Evolutionary conservation across 2,329 filamentous ascomycete genomes (phyloP).

Genomic region (Fonsecaea monophora): DNA sequence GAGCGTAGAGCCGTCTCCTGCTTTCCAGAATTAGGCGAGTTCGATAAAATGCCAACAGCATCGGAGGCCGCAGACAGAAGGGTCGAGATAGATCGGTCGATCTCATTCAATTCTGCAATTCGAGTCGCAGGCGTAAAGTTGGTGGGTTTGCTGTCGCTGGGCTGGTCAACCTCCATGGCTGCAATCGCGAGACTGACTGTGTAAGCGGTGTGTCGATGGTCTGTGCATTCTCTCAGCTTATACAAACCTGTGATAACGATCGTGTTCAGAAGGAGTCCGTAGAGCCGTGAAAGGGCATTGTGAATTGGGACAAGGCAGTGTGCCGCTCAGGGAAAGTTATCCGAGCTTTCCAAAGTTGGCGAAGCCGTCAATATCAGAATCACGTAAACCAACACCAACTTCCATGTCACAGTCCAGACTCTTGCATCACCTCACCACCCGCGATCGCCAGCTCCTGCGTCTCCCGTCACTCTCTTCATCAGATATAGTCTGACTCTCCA

Average conservation of each 20-base stretch:
- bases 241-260: background rate
- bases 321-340: background rate
- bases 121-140: constrained; percentile 67
- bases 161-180: constrained; percentile 28
- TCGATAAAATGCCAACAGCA: constrained; percentile 69
- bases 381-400: background rate
- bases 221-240: background rate
- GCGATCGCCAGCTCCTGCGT: background rate
- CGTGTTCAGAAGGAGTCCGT: too few relatives aligned
- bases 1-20: constrained; percentile 23
- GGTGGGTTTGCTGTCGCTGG: background rate
- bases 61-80: constrained; percentile 66
- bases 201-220: background rate
- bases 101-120: constrained; percentile 78
- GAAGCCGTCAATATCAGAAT: constrained; percentile 1
- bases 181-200: background rate
- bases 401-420: background rate
- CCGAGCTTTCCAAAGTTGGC: background rate
- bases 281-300: background rate
- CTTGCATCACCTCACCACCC: background rate
- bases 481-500: background rate
- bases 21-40: constrained; percentile 41
- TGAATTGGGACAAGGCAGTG: background rate
- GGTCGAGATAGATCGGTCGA: constrained; percentile 62
- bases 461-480: background rate